Conservation (phyloP, 192 early-diverging fungal genomes). For the Obelidium mucronatum region DNA sequence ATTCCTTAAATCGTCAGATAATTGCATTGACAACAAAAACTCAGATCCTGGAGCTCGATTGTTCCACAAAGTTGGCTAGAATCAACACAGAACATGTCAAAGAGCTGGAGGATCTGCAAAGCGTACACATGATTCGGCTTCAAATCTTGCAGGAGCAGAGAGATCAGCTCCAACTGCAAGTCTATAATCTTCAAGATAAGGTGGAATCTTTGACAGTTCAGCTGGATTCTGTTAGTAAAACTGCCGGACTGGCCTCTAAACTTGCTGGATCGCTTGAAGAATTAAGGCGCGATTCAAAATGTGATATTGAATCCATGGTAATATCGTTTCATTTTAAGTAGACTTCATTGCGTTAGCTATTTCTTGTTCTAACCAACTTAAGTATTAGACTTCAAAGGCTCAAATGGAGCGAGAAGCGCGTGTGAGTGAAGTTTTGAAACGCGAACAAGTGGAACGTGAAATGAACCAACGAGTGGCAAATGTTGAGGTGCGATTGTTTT, state of each 20-base stretch:
- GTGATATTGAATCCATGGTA: conserved; percentile 11
- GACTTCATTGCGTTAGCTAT: neutral
- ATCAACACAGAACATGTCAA: conserved; percentile 30
- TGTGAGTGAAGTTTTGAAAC: neutral
- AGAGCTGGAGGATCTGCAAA: conserved; percentile 28
- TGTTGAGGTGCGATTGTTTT: neutral
- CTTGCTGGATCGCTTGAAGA: neutral
- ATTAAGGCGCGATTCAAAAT: conserved; percentile 23
- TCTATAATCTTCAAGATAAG: conserved; percentile 3
- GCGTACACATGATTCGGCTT: conserved; percentile 27
- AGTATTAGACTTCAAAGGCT: neutral
- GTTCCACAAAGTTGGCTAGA: conserved; percentile 12
- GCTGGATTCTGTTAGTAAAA: neutral
- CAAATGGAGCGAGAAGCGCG: conserved; percentile 22
- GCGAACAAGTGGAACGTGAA: conserved; percentile 11
- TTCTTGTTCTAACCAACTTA: neutral
- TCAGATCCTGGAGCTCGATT: neutral
- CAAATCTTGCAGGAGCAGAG: conserved; percentile 6
- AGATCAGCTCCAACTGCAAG: neutral
- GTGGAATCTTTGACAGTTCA: neutral
- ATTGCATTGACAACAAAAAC: neutral
- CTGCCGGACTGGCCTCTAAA: neutral
- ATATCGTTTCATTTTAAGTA: neutral
- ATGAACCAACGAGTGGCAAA: neutral
- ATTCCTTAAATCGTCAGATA: neutral